Conservation (phyloP, 805 yeast genomes). For the Scheffersomyces spartinae region DNA sequence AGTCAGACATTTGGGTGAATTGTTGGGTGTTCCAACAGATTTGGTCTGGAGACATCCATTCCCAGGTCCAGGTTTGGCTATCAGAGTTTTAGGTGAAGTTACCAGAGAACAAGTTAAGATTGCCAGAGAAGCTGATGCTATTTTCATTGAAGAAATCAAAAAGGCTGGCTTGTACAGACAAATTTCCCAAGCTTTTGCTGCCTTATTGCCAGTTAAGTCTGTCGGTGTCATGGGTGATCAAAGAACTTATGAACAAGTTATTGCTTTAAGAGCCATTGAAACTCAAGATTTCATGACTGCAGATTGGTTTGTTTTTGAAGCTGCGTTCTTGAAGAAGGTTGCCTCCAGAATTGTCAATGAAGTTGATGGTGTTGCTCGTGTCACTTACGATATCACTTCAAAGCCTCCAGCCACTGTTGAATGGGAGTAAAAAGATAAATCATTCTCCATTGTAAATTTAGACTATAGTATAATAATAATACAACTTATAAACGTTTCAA, state of each 20-base stretch:
- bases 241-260: slow-evolving; percentile 98
- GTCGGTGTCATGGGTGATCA: slow-evolving; percentile 99
- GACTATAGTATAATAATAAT: slow-evolving; percentile 5
- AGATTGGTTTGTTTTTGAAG: slow-evolving; percentile 95
- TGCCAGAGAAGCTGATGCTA: slow-evolving; percentile 94
- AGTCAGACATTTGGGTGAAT: slow-evolving; percentile 91
- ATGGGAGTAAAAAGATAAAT: slow-evolving; percentile 64
- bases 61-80: slow-evolving; percentile 99
- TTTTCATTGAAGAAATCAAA: slow-evolving; percentile 92
- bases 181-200: slow-evolving; percentile 97
- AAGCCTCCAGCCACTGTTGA: slow-evolving; percentile 99
- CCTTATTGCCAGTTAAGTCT: slow-evolving; percentile 90
- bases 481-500: not conserved
- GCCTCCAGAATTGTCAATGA: slow-evolving; percentile 96
- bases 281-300: slow-evolving; percentile 99
- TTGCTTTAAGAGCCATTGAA: slow-evolving; percentile 96
- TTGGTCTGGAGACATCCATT: slow-evolving; percentile 99
- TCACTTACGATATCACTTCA: slow-evolving; percentile 95
- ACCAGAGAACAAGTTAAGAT: slow-evolving; percentile 87
- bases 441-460: slow-evolving; percentile 1
- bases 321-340: slow-evolving; percentile 81
- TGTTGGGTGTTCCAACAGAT: slow-evolving; percentile 91
- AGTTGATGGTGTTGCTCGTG: slow-evolving; percentile 98
- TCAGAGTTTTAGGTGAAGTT: slow-evolving; percentile 95
- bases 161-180: slow-evolving; percentile 85